Percentiles rank a stretch among this genome's conserved stretches.
These are phyloP conservation scores for Raphanus raphanistrum DNA, from an alignment of 345 rosid genomes.

Conservation along the genomic window DNA sequence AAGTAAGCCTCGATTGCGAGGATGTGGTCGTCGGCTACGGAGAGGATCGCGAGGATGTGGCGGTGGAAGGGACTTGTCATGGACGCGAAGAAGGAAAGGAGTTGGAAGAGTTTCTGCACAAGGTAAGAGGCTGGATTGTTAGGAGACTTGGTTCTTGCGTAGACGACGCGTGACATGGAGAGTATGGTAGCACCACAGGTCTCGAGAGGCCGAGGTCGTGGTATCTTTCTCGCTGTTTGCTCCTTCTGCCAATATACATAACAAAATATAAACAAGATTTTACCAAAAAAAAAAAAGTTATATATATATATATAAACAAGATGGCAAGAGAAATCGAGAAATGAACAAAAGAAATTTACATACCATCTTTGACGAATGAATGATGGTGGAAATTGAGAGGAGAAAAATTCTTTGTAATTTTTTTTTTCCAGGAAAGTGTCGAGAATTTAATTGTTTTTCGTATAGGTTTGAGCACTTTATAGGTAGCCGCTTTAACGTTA, in stretches of 20 bases:
- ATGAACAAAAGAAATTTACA: not conserved
- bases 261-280: not conserved
- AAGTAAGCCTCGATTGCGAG: constrained; percentile 50
- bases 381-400: not conserved
- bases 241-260: constrained; percentile 21
- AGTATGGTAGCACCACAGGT: constrained; percentile 49
- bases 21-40: constrained; percentile 48
- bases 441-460: not conserved
- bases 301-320: constrained; percentile 2
- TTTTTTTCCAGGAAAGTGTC: not conserved
- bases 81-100: constrained; percentile 11
- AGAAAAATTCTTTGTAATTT: not conserved
- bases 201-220: constrained; percentile 59
- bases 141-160: constrained; percentile 37
- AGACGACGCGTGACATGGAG: constrained; percentile 41
- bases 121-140: constrained; percentile 34
- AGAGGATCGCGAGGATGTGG: constrained; percentile 42
- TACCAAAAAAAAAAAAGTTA: not conserved
- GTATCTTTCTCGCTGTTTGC: constrained; percentile 13
- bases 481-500: not conserved
- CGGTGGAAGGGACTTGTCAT: constrained; percentile 34
- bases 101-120: constrained; percentile 20
- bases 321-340: not conserved
- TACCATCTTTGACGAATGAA: constrained; percentile 32
- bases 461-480: constrained; percentile 3